Conservation (phyloP, 768 basidiomycete genomes). For the Trametes coccinea region DNA sequence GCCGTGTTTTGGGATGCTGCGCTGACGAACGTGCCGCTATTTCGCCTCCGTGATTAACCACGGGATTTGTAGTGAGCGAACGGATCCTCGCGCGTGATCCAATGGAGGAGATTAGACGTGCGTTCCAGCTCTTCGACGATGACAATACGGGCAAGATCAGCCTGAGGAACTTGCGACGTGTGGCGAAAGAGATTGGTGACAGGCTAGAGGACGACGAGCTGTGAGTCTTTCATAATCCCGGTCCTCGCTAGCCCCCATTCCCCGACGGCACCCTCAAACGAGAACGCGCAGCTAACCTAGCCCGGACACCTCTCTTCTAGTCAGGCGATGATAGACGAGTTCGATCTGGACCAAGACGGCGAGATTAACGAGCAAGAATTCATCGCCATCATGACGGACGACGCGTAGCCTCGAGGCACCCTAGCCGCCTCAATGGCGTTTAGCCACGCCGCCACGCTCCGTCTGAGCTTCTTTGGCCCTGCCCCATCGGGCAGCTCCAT, state of each 20-base stretch:
- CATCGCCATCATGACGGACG: conserved; percentile 95
- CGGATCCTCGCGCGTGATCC: conserved; percentile 93
- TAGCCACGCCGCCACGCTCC: conserved; percentile 16
- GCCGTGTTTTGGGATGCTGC: background rate
- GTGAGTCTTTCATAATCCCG: conserved; percentile 50
- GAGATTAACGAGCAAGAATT: conserved; percentile 98
- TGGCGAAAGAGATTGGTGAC: conserved; percentile 97
- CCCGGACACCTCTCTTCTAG: conserved; percentile 41
- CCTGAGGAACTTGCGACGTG: conserved; percentile 84
- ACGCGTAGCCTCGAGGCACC: conserved; percentile 47
- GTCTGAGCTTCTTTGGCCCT: conserved; percentile 5
- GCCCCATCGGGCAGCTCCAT: conserved; percentile 4
- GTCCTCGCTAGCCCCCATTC: conserved; percentile 12
- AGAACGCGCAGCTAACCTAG: background rate
- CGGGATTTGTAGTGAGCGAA: conserved; percentile 73
- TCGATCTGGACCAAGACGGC: conserved; percentile 97
- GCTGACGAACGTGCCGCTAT: background rate
- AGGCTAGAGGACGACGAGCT: conserved; percentile 93
- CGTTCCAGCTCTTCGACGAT: conserved; percentile 96
- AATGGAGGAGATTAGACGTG: conserved; percentile 92
- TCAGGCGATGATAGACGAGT: conserved; percentile 99
- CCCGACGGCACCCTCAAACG: background rate
- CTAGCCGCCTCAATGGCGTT: background rate
- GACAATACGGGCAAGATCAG: conserved; percentile 95
- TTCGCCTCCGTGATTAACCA: background rate